Conservation (phyloP, 768 basidiomycete species). For the Lentinula sp. region DNA sequence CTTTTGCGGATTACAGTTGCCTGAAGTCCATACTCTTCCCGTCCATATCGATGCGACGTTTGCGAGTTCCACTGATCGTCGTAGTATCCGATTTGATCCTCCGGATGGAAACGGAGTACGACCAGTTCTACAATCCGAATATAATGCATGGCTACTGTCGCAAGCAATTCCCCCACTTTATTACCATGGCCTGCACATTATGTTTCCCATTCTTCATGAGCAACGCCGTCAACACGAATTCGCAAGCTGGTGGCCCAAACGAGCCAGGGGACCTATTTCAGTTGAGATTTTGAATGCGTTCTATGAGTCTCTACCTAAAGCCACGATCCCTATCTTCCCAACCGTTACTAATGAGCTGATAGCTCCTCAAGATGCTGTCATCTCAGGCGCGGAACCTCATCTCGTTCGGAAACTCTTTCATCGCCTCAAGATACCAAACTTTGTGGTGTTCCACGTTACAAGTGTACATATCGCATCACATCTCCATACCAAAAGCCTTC, state of each 20-base stretch:
- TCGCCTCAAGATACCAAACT: slow-evolving; percentile 1
- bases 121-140: slow-evolving; percentile 10
- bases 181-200: slow-evolving; percentile 8
- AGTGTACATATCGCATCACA: background rate
- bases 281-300: slow-evolving; percentile 10
- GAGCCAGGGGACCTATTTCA: slow-evolving; percentile 10
- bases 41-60: slow-evolving; percentile 16
- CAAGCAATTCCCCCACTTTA: slow-evolving; percentile 13
- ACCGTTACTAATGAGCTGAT: slow-evolving; percentile 6
- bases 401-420: slow-evolving; percentile 3
- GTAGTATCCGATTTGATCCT: slow-evolving; percentile 16
- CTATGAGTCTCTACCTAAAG: slow-evolving; percentile 7
- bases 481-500: background rate
- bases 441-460: background rate
- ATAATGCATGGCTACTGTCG: slow-evolving; percentile 16
- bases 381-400: slow-evolving; percentile 1
- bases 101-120: slow-evolving; percentile 12
- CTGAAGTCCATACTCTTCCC: slow-evolving; percentile 12
- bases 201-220: background rate
- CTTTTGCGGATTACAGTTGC: slow-evolving; percentile 16
- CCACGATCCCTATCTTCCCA: slow-evolving; percentile 8
- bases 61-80: slow-evolving; percentile 15
- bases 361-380: slow-evolving; percentile 10
- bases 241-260: slow-evolving; percentile 11
- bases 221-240: background rate